phyloP scores from a whole-genome alignment of 2,329 filamentous ascomycete species.

The Metarhizium humberi region DNA sequence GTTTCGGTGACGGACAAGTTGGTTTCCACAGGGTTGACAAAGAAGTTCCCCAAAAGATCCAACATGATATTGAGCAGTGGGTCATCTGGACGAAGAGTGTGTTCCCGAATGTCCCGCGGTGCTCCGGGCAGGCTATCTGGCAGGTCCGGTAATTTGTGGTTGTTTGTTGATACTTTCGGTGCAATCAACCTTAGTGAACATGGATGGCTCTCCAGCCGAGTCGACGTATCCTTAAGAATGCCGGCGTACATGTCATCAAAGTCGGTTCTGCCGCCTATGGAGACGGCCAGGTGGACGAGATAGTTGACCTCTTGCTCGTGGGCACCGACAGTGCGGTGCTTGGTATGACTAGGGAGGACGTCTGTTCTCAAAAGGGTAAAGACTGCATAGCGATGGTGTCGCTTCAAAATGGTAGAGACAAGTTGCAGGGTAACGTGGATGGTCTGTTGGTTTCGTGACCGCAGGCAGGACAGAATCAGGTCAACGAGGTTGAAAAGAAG shows the following conservation, averaged over 20 bases:
- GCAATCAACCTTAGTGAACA: constrained; percentile 63
- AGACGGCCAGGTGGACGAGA: constrained; percentile 58
- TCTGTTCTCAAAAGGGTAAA: constrained; percentile 65
- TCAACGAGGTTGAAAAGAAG: constrained; percentile 90
- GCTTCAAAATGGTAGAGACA: constrained; percentile 73
- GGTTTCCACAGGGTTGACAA: constrained; percentile 82
- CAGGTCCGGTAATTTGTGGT: constrained; percentile 46
- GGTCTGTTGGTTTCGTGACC: constrained; percentile 79
- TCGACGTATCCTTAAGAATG: constrained; percentile 62
- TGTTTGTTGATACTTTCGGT: constrained; percentile 46
- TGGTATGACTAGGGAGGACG: constrained; percentile 41
- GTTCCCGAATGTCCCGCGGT: constrained; percentile 49
- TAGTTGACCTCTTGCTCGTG: constrained; percentile 67
- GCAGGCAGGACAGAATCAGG: constrained; percentile 74
- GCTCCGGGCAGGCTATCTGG: constrained; percentile 49
- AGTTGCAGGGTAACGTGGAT: constrained; percentile 83
- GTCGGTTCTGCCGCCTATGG: constrained; percentile 58
- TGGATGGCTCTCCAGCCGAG: constrained; percentile 60
- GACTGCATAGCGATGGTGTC: constrained; percentile 81
- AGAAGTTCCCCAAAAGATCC: constrained; percentile 69
- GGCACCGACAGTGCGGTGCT: constrained; percentile 59
- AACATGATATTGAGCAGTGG: constrained; percentile 56
- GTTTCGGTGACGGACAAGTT: constrained; percentile 83
- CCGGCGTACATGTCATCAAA: constrained; percentile 65
- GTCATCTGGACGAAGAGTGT: constrained; percentile 54